phyloP scores from a whole-genome alignment of 2,329 filamentous ascomycete genomes.

The Corinectria fuckeliana region DNA sequence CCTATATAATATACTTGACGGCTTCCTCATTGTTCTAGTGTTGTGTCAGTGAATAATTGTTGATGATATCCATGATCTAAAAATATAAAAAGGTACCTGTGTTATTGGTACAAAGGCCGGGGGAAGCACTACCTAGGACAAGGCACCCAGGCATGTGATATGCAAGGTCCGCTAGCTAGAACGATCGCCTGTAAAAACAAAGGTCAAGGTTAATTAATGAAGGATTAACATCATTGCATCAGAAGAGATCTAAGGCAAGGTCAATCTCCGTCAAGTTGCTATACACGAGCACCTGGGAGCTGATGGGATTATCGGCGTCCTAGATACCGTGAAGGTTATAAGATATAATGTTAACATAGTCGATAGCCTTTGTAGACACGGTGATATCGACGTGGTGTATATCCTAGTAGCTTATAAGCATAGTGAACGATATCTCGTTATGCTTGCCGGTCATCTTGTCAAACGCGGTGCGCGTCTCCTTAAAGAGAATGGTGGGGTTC shows the following conservation, averaged over 20 bases:
- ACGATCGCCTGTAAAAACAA: constrained; percentile 49
- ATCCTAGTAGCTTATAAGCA: constrained; percentile 40
- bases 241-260: constrained; percentile 51
- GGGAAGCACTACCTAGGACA: constrained; percentile 15
- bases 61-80: constrained; percentile 37
- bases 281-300: constrained; percentile 44
- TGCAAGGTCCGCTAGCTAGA: constrained; percentile 38
- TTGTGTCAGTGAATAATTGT: constrained; percentile 28
- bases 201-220: constrained; percentile 51
- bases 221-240: constrained; percentile 51
- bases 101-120: constrained; percentile 31
- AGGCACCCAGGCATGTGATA: constrained; percentile 28
- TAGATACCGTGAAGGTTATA: constrained; percentile 5
- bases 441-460: neutral
- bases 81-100: constrained; percentile 35
- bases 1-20: constrained; percentile 45
- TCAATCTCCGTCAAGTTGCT: constrained; percentile 57
- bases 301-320: neutral
- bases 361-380: neutral
- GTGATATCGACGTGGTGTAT: constrained; percentile 34
- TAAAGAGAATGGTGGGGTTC: constrained; percentile 34
- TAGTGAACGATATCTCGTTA: constrained; percentile 30
- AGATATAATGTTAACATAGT: neutral
- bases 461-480: constrained; percentile 5
- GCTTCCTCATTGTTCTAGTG: constrained; percentile 37